Percentiles rank a stretch among this genome's conserved stretches.
These are phyloP conservation scores for Globisporangium echinulatum DNA, from an alignment of 352 stramenopile species.

Conservation along the genomic window DNA sequence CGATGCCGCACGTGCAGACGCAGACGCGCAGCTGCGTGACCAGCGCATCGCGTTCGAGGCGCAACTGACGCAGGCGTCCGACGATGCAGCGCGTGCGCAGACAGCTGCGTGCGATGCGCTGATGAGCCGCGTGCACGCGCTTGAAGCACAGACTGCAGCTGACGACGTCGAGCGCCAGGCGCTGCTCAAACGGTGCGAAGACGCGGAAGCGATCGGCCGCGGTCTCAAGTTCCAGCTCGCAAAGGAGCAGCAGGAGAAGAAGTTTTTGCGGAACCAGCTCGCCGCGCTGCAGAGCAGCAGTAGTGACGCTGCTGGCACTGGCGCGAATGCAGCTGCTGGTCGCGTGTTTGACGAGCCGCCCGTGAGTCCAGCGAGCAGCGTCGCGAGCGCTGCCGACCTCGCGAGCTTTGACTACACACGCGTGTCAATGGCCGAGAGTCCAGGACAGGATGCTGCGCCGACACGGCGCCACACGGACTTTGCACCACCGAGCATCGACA, in stretches of 20 bases:
- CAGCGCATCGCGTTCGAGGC: conserved; percentile 31
- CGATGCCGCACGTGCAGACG: conserved; percentile 16
- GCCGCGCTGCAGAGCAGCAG: conserved; percentile 19
- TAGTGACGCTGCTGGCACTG: neutral
- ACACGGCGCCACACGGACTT: conserved; percentile 1
- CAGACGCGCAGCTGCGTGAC: conserved; percentile 18
- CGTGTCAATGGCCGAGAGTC: conserved; percentile 12
- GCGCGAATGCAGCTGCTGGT: neutral
- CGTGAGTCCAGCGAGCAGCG: conserved; percentile 34
- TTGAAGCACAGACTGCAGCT: conserved; percentile 25
- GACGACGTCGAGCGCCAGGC: conserved; percentile 38
- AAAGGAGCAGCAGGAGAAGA: conserved; percentile 76
- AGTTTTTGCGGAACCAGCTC: conserved; percentile 62
- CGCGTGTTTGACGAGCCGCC: conserved; percentile 2
- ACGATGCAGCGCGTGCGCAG: conserved; percentile 18
- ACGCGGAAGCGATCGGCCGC: conserved; percentile 59
- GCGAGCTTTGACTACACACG: conserved; percentile 55
- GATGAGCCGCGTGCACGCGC: conserved; percentile 14
- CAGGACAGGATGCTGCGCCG: conserved; percentile 9
- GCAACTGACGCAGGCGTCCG: conserved; percentile 14
- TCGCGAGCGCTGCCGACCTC: conserved; percentile 36
- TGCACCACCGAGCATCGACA: conserved; percentile 2
- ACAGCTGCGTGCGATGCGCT: conserved; percentile 28
- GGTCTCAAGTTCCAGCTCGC: conserved; percentile 66
- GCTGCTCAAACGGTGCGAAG: conserved; percentile 48